Base-by-base conservation (phyloP, 1,284 basidiomycete genomes). In the Fomitopsis schrenkii region DNA sequence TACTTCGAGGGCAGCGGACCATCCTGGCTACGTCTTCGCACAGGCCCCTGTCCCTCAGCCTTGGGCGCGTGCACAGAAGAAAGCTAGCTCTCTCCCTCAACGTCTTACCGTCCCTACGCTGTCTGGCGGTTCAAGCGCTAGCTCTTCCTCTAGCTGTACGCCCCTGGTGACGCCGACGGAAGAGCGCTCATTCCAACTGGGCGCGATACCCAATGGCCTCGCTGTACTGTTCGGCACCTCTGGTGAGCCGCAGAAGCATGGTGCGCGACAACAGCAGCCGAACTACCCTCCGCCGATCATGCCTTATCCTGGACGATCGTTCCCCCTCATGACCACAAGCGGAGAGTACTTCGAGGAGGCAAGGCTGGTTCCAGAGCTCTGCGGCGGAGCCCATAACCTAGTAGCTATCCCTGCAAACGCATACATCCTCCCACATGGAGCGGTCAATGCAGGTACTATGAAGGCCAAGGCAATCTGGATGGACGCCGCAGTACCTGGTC, bases 271-370 rank as follows among this genome's bases (percentile, higher is more conserved):
- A 17, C 48, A 15, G 26, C 22, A 22, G 28, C 38, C 40, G 15
- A 22, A 19, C 46, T 45, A 38, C 54, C 59, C 54, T 7, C 36
- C 41, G 53, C 17, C 54, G 44, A 40, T 59, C 19, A 26, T 42
- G 10, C n/a, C 59, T 9, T 33, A 55, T 36, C 44, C 53, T n/a
- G 59, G 54, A 19, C 59, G 54, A 6, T 60, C 59, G 35, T 60
- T 60, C 45, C 59, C 59, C 17, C 35, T 28, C 28, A 17, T 38
- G 14, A 40, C 28, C 4, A 30, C 26, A 4, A 48, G 22, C 26
- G 54, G 54, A 19, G 35, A 40, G 28, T 60, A 41, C 59, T 60
- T 56, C 45, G 59, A 60, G 35, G 59, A 60, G 35, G 7, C 3
- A 33, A 22, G 26, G 19, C 19, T 33, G 30, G 35, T 41, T 44